Conservation (phyloP, 495 filamentous ascomycete species). For the Copromyces sp. region DNA sequence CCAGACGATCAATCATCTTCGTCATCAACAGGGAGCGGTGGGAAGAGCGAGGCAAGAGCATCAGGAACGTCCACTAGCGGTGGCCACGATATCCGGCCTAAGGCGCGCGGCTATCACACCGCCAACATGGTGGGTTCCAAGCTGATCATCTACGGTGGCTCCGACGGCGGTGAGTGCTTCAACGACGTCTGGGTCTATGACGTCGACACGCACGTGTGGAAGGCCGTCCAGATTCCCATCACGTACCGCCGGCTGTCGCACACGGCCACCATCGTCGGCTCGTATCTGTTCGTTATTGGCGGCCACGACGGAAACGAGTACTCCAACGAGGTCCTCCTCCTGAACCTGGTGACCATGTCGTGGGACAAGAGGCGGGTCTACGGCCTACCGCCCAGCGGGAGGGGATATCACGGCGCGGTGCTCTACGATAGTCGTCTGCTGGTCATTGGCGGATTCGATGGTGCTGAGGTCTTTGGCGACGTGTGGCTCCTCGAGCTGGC, state of each 20-base stretch:
- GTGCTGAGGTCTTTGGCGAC: constrained; percentile 51
- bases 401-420: constrained; percentile 55
- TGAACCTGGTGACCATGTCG: constrained; percentile 59
- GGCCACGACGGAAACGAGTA: constrained; percentile 61
- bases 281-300: constrained; percentile 55
- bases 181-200: constrained; percentile 61
- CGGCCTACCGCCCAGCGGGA: constrained; percentile 48
- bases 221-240: constrained; percentile 38
- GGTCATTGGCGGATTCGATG: constrained; percentile 55
- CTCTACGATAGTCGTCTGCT: constrained; percentile 50
- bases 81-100: constrained; percentile 33
- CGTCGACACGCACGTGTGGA: constrained; percentile 46
- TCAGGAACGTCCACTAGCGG: not conserved
- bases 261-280: constrained; percentile 55
- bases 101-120: constrained; percentile 56
- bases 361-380: constrained; percentile 55
- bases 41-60: not conserved
- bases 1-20: constrained; percentile 10
- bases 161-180: constrained; percentile 57
- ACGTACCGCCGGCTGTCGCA: constrained; percentile 51
- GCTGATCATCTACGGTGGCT: constrained; percentile 57
- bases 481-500: constrained; percentile 54
- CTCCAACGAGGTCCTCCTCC: constrained; percentile 50
- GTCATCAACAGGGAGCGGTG: not conserved
- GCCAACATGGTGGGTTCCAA: constrained; percentile 61